phyloP scores from a whole-genome alignment of 75 land plant species.

The Selaginella moellendorffii region DNA sequence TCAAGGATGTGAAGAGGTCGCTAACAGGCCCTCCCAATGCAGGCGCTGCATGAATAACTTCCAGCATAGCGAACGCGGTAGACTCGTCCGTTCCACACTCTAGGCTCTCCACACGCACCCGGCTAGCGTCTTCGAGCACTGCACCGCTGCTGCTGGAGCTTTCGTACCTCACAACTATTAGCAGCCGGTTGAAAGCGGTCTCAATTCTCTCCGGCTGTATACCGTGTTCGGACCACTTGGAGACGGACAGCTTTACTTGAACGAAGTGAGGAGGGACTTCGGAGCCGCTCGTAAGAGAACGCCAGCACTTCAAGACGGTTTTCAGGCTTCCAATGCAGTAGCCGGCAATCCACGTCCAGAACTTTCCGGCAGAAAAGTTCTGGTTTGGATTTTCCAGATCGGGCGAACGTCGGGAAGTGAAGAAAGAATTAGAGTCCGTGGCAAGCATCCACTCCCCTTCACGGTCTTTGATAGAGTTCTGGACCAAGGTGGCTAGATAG shows the following conservation, averaged over 20 bases:
- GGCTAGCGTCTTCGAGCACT: slow-evolving; percentile 20
- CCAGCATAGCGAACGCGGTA: slow-evolving; percentile 70
- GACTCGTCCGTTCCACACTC: slow-evolving; percentile 57
- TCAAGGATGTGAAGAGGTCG: slow-evolving; percentile 48
- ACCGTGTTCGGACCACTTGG: slow-evolving; percentile 74
- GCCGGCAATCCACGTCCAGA: slow-evolving; percentile 1
- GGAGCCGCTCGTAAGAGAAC: slow-evolving; percentile 62
- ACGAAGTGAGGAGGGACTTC: slow-evolving; percentile 97
- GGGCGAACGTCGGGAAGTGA: slow-evolving; percentile 6
- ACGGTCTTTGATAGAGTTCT: slow-evolving; percentile 81
- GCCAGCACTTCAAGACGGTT: slow-evolving; percentile 52
- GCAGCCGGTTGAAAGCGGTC: slow-evolving; percentile 65
- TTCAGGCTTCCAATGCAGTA: slow-evolving; percentile 18
- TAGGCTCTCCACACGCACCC: slow-evolving; percentile 86
- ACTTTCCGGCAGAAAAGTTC: slow-evolving; percentile 11
- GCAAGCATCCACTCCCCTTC: slow-evolving; percentile 80
- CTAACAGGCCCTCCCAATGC: slow-evolving; percentile 22
- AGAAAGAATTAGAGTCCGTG: slow-evolving; percentile 20
- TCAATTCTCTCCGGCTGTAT: slow-evolving; percentile 95
- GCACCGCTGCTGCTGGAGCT: background rate
- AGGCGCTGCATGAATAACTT: slow-evolving; percentile 82
- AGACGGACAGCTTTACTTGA: slow-evolving; percentile 73
- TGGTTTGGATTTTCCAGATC: background rate
- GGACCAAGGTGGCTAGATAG: slow-evolving; percentile 79
- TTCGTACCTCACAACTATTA: slow-evolving; percentile 14